phyloP scores from a whole-genome alignment of 2,329 filamentous ascomycete genomes.

The Paecilomyces sp. region DNA sequence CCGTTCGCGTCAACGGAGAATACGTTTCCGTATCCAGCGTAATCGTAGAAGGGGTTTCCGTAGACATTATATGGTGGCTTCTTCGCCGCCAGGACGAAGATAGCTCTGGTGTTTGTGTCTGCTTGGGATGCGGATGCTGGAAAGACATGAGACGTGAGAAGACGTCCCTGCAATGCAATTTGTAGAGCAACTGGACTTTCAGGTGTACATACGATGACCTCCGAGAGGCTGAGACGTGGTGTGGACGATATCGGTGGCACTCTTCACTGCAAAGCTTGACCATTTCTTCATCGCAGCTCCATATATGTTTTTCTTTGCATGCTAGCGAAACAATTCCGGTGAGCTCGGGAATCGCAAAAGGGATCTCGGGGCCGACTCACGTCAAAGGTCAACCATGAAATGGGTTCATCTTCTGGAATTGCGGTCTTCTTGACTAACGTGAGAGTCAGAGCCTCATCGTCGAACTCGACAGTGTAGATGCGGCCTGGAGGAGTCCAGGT shows the following conservation, averaged over 20 bases:
- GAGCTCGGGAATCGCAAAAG: conserved; percentile 1
- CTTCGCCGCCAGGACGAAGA: conserved; percentile 75
- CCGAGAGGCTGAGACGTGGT: conserved; percentile 67
- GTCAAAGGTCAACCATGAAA: conserved; percentile 90
- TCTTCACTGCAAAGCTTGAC: conserved; percentile 72
- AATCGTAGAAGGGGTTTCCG: conserved; percentile 83
- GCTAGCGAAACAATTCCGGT: conserved; percentile 40
- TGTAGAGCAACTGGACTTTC: not conserved
- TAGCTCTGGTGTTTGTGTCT: conserved; percentile 76
- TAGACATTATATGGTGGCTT: conserved; percentile 76
- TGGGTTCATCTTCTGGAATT: conserved; percentile 76
- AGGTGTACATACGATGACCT: conserved; percentile 57
- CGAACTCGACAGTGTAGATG: conserved; percentile 83
- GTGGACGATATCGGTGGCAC: conserved; percentile 68
- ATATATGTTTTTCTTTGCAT: conserved; percentile 76
- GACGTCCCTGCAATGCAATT: not conserved
- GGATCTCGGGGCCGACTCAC: conserved; percentile 44
- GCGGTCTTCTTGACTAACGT: conserved; percentile 71
- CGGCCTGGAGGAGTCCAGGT: conserved; percentile 86
- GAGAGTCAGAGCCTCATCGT: conserved; percentile 70
- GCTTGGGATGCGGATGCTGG: conserved; percentile 60
- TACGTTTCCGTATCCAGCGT: conserved; percentile 75
- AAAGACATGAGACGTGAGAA: conserved; percentile 4
- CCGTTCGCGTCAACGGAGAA: conserved; percentile 39
- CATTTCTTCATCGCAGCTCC: conserved; percentile 91